Conservation (phyloP, 1,284 basidiomycete genomes). For the Ustilago cynodontis region DNA sequence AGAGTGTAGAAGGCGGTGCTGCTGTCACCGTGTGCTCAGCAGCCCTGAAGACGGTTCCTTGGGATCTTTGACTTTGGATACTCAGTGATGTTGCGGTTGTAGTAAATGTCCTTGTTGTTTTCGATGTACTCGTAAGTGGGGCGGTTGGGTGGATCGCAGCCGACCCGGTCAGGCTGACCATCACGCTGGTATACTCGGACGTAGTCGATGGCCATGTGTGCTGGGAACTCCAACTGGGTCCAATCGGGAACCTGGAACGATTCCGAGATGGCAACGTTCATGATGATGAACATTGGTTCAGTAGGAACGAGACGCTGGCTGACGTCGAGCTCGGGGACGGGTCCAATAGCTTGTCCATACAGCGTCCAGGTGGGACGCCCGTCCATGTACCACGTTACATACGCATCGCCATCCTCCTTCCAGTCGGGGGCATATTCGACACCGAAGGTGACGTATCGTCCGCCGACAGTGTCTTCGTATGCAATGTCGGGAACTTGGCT, state of each 20-base stretch:
- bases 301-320: conserved; percentile 56
- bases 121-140: conserved; percentile 69
- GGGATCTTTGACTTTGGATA: conserved; percentile 51
- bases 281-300: conserved; percentile 64
- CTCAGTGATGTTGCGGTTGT: conserved; percentile 61
- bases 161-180: conserved; percentile 67
- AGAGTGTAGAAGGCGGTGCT: not conserved
- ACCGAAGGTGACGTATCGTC: conserved; percentile 60
- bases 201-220: conserved; percentile 71
- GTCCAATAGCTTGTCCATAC: conserved; percentile 44
- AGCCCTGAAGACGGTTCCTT: conserved; percentile 43
- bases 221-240: conserved; percentile 71
- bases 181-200: conserved; percentile 72
- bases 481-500: conserved; percentile 58
- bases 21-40: conserved; percentile 12
- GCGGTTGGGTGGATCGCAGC: conserved; percentile 64
- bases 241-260: conserved; percentile 72
- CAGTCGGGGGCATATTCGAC: conserved; percentile 69
- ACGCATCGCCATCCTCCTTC: conserved; percentile 56
- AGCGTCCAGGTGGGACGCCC: conserved; percentile 65
- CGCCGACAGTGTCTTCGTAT: conserved; percentile 44
- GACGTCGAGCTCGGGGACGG: conserved; percentile 54
- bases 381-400: conserved; percentile 66
- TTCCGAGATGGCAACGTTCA: conserved; percentile 68
- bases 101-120: conserved; percentile 65